These are phyloP conservation scores for Candida labiduridarum DNA, from an alignment of 1,139 yeast genomes.

Conservation along the genomic window DNA sequence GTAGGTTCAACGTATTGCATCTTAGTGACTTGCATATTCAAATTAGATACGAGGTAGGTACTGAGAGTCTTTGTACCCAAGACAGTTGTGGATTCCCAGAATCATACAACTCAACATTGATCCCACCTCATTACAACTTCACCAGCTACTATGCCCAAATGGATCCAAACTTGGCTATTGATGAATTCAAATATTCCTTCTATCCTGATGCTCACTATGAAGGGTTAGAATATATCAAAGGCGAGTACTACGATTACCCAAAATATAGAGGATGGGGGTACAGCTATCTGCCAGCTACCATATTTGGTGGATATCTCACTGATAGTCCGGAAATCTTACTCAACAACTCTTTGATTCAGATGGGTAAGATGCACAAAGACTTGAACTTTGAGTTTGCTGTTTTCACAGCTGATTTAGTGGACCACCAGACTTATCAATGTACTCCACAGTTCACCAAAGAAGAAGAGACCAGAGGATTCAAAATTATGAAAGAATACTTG, in stretches of 20 bases:
- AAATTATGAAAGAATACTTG: not conserved
- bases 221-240: constrained; percentile 38
- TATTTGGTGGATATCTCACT: constrained; percentile 62
- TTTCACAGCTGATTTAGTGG: constrained; percentile 73
- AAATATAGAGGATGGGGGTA: constrained; percentile 41
- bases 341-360: constrained; percentile 54
- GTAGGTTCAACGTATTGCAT: constrained; percentile 60
- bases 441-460: not conserved
- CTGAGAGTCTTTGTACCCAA: constrained; percentile 61
- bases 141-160: constrained; percentile 24
- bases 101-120: constrained; percentile 33
- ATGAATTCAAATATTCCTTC: constrained; percentile 24
- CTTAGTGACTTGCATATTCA: constrained; percentile 67
- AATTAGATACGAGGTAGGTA: constrained; percentile 56
- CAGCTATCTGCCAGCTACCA: constrained; percentile 54
- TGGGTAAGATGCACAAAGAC: constrained; percentile 35
- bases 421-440: constrained; percentile 33
- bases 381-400: constrained; percentile 57
- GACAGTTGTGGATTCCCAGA: constrained; percentile 54
- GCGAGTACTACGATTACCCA: constrained; percentile 43
- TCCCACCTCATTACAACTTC: constrained; percentile 33
- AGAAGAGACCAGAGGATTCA: not conserved
- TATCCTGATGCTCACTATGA: constrained; percentile 30
- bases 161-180: constrained; percentile 22
- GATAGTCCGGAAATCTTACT: constrained; percentile 65